A percentile compares a stretch with the other conserved stretches of the same genome.
Evolutionary conservation across 2,329 filamentous ascomycete genomes (phyloP).

Genomic region (Cryphonectria japonica): DNA sequence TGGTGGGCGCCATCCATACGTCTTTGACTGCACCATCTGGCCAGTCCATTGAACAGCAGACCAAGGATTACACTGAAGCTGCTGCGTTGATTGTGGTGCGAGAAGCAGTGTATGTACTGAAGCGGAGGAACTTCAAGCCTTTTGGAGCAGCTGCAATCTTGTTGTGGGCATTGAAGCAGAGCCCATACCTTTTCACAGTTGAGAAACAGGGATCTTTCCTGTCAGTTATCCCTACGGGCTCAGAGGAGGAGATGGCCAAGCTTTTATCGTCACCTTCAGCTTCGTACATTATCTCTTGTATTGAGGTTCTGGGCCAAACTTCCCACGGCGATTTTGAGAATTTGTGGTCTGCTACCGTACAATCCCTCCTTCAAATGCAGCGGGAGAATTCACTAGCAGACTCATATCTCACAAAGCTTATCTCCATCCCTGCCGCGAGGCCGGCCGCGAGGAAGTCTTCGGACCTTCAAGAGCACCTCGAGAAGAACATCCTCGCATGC

Average conservation of each 20-base stretch:
- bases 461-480: slow-evolving; percentile 53
- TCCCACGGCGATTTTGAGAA: slow-evolving; percentile 43
- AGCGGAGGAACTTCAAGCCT: slow-evolving; percentile 59
- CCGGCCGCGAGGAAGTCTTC: slow-evolving; percentile 44
- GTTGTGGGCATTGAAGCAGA: slow-evolving; percentile 44
- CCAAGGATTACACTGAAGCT: slow-evolving; percentile 37
- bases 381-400: slow-evolving; percentile 37
- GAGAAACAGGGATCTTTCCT: slow-evolving; percentile 42
- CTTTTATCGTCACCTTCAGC: slow-evolving; percentile 72
- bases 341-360: slow-evolving; percentile 51
- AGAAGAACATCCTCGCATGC: slow-evolving; percentile 45
- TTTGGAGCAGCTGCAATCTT: slow-evolving; percentile 58
- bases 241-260: slow-evolving; percentile 57
- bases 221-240: slow-evolving; percentile 51
- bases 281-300: slow-evolving; percentile 65
- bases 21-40: slow-evolving; percentile 31
- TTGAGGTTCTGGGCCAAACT: slow-evolving; percentile 58
- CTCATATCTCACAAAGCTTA: slow-evolving; percentile 47
- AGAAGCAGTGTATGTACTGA: slow-evolving; percentile 47
- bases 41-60: slow-evolving; percentile 26
- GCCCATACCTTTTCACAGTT: slow-evolving; percentile 47
- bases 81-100: slow-evolving; percentile 42
- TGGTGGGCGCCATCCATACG: slow-evolving; percentile 53
- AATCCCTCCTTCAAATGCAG: slow-evolving; percentile 43
- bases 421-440: slow-evolving; percentile 49